Percentiles rank a stretch among this genome's conserved stretches.
These are phyloP conservation scores for Microdochium trichocladiopsis DNA, from an alignment of 2,329 filamentous ascomycete genomes.

Conservation along the genomic window DNA sequence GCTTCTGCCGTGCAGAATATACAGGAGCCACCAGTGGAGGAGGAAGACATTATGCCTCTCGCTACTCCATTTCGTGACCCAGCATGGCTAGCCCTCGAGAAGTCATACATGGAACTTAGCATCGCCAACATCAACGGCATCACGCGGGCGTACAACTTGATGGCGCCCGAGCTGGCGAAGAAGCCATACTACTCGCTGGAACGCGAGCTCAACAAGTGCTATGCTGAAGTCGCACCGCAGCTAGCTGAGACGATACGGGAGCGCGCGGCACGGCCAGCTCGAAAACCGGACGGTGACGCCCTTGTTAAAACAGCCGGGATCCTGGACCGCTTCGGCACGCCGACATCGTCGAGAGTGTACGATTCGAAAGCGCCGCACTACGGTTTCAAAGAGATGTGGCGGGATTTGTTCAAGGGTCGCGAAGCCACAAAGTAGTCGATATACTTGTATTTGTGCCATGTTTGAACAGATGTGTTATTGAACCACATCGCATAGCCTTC, in stretches of 20 bases:
- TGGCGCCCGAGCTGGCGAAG: conserved; percentile 86
- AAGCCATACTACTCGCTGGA: conserved; percentile 86
- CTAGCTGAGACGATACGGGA: conserved; percentile 67
- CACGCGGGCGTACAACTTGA: conserved; percentile 85
- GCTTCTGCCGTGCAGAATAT: neutral
- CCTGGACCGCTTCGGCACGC: conserved; percentile 50
- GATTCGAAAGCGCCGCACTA: conserved; percentile 73
- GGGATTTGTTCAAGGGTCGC: conserved; percentile 53
- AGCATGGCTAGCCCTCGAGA: conserved; percentile 66
- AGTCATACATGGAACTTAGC: conserved; percentile 67
- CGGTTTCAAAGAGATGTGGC: conserved; percentile 85
- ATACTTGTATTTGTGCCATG: too few relatives aligned
- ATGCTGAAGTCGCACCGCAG: conserved; percentile 74
- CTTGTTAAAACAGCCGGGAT: conserved; percentile 40
- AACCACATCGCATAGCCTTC: too few relatives aligned
- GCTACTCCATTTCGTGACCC: conserved; percentile 65
- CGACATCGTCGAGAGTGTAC: conserved; percentile 49
- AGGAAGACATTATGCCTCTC: conserved; percentile 28
- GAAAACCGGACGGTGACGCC: conserved; percentile 29
- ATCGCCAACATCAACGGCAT: conserved; percentile 73
- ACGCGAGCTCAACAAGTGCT: conserved; percentile 75
- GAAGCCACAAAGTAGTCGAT: neutral
- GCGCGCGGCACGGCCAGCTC: conserved; percentile 46
- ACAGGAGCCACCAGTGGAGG: conserved; percentile 7
- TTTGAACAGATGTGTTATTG: too few relatives aligned